A percentile compares a stretch with the other conserved stretches of the same genome.
phyloP scores from a whole-genome alignment of 164 flowering plant species.

The Tetracentron sinense region DNA sequence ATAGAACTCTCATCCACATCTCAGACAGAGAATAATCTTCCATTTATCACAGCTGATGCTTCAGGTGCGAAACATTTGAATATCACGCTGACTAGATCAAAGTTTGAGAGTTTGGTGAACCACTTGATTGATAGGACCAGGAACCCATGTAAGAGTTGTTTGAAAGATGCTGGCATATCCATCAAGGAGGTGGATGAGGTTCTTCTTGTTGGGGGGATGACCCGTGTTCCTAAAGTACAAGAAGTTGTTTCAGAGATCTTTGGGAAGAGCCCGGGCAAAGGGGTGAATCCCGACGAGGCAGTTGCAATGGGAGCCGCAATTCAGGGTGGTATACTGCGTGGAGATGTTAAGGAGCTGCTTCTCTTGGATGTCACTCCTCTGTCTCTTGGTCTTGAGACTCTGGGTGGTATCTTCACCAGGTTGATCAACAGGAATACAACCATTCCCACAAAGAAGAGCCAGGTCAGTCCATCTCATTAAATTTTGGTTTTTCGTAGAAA shows the following conservation, averaged over 20 bases:
- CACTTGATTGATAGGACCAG: conserved; percentile 56
- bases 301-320: conserved; percentile 84
- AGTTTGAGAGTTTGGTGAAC: conserved; percentile 54
- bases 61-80: conserved; percentile 72
- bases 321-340: conserved; percentile 71
- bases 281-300: conserved; percentile 76
- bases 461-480: conserved; percentile 31
- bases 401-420: conserved; percentile 36
- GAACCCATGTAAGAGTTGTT: conserved; percentile 55
- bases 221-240: conserved; percentile 71
- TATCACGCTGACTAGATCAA: conserved; percentile 60
- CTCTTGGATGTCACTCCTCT: conserved; percentile 69
- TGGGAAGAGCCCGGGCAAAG: conserved; percentile 68
- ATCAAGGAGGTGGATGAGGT: conserved; percentile 66
- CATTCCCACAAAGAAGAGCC: conserved; percentile 64
- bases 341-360: conserved; percentile 69
- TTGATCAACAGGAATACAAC: conserved; percentile 62
- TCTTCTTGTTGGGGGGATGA: conserved; percentile 77
- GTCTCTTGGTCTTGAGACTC: conserved; percentile 57
- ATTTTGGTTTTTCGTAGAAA: not conserved
- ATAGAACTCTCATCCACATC: conserved; percentile 68
- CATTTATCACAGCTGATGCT: conserved; percentile 69
- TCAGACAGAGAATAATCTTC: conserved; percentile 67
- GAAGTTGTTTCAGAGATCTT: conserved; percentile 55
- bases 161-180: conserved; percentile 64